Evolutionary conservation across 2,329 filamentous ascomycete genomes (phyloP).

Genomic region (Podosphaera fusca): DNA sequence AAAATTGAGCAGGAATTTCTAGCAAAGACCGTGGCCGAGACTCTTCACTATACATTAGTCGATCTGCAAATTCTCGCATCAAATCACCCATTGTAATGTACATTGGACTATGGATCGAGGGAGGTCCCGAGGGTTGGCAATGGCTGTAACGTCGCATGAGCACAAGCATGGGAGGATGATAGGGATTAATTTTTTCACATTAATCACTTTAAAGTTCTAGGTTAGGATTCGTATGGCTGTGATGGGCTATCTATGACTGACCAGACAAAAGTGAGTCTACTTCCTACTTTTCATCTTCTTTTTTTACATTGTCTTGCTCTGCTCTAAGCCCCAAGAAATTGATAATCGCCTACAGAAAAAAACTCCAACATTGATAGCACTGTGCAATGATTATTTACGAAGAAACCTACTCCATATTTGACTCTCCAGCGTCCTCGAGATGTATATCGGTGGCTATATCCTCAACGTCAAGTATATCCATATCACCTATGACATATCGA

Average conservation of each 20-base stretch:
- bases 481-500: constrained; percentile 4
- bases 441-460: constrained; percentile 15
- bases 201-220: no score
- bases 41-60: no score
- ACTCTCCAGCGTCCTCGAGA: constrained; percentile 9
- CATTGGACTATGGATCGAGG: no score
- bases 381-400: background rate
- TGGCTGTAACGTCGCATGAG: no score
- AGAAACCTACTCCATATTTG: background rate
- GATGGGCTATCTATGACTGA: background rate
- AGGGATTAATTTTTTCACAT: no score
- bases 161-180: no score
- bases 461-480: constrained; percentile 9
- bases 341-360: background rate
- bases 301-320: background rate
- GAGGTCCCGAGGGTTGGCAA: no score
- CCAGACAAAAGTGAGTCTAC: background rate
- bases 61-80: no score
- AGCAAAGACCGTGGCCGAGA: no score
- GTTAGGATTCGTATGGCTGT: no score
- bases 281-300: background rate
- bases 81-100: no score
- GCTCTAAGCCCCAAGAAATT: background rate
- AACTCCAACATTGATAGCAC: background rate
- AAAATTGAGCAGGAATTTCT: no score